A percentile compares a stretch with the other conserved stretches of the same genome.
phyloP scores from a whole-genome alignment of 345 rosid genomes.

The Salix suchowensis region DNA sequence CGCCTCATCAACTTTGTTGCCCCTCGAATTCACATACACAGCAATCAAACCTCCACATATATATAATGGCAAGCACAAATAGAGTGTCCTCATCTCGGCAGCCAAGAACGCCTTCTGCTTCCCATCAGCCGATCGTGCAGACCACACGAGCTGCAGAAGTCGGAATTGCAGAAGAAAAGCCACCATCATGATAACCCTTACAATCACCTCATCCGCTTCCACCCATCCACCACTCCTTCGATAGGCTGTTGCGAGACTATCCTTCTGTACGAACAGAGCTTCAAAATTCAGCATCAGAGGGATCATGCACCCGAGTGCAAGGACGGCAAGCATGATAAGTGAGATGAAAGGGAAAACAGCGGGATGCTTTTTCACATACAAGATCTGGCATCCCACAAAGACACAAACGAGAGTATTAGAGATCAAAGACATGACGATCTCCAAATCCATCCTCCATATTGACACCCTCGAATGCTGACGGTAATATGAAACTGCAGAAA shows the following conservation, averaged over 20 bases:
- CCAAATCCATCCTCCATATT: conserved; percentile 22
- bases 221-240: conserved; percentile 2
- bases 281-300: conserved; percentile 28
- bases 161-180: conserved; percentile 22
- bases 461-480: neutral
- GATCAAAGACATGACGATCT: conserved; percentile 18
- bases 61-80: conserved; percentile 11
- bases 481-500: conserved; percentile 13
- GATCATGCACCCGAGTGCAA: conserved; percentile 15
- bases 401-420: conserved; percentile 19
- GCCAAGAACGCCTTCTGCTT: conserved; percentile 16
- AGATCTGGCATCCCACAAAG: conserved; percentile 19
- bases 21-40: conserved; percentile 12
- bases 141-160: conserved; percentile 21
- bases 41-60: conserved; percentile 13
- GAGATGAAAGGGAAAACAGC: conserved; percentile 14
- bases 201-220: conserved; percentile 23
- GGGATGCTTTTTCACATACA: conserved; percentile 16
- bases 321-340: conserved; percentile 20
- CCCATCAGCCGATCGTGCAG: conserved; percentile 6
- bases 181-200: conserved; percentile 18
- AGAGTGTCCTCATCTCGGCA: conserved; percentile 24
- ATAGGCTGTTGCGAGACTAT: neutral
- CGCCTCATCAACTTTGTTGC: neutral
- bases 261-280: conserved; percentile 12